Evolutionary conservation across 1,284 basidiomycete genomes (phyloP).

Genomic region (Fomes fomentarius): DNA sequence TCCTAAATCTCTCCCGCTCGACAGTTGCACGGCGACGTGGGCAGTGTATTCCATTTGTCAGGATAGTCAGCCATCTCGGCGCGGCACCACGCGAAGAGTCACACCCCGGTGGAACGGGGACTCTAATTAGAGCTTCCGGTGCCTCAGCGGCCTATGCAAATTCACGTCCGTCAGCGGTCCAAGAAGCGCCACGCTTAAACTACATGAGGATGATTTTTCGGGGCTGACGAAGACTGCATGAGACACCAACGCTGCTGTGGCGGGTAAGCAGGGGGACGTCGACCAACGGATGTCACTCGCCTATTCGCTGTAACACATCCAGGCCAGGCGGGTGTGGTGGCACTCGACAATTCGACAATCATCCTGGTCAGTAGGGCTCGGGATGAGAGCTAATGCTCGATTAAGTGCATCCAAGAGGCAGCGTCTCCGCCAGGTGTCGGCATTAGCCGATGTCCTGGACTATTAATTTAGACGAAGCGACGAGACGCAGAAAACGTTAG

Average conservation of each 20-base stretch:
- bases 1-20: conserved; percentile 1
- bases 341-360: no score
- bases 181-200: background rate
- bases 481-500: no score
- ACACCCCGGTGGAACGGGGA: background rate
- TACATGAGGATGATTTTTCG: background rate
- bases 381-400: no score
- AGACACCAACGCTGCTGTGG: no score
- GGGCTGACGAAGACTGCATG: background rate
- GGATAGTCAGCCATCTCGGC: background rate
- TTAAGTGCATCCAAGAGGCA: no score
- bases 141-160: background rate
- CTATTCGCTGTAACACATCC: conserved; percentile 1
- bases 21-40: background rate
- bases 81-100: background rate
- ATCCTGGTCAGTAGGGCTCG: no score
- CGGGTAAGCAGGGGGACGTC: no score
- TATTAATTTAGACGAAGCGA: no score
- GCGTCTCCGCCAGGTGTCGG: no score
- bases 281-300: background rate
- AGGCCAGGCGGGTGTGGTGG: no score
- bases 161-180: background rate
- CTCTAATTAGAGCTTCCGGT: background rate
- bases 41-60: background rate
- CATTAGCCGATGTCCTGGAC: no score